Evolutionary conservation across 108 stramenopile species (phyloP).

Genomic region (Chaetoceros tenuissimus): DNA sequence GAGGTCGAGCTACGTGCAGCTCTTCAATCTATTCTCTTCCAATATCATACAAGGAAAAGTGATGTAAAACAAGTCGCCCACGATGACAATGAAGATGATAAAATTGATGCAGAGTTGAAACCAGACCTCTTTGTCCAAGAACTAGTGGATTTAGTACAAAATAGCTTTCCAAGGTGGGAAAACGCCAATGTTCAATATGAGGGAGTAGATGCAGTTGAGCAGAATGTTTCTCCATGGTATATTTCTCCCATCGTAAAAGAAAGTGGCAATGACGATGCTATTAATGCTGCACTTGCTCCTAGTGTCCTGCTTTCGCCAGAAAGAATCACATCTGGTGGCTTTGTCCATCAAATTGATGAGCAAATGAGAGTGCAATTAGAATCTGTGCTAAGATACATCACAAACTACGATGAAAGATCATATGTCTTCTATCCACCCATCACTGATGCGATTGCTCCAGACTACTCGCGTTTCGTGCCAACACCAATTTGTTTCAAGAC

Average conservation of each 20-base stretch:
- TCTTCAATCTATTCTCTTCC: not conserved
- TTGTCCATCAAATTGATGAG: conserved; percentile 10
- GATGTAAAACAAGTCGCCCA: too few relatives aligned
- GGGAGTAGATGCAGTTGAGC: not conserved
- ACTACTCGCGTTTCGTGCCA: conserved; percentile 44
- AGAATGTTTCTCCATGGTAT: not conserved
- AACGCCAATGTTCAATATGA: not conserved
- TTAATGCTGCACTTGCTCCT: not conserved
- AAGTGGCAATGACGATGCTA: not conserved
- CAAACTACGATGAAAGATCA: conserved; percentile 5
- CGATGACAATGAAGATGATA: too few relatives aligned
- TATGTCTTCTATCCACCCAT: conserved; percentile 15
- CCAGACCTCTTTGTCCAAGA: not conserved
- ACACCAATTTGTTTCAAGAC: conserved; percentile 29
- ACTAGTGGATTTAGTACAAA: not conserved
- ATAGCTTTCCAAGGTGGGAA: not conserved
- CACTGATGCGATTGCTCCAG: conserved; percentile 33
- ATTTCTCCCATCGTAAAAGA: not conserved
- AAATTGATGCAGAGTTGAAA: not conserved
- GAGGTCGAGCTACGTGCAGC: not conserved
- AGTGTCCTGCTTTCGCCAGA: not conserved
- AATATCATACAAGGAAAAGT: not conserved
- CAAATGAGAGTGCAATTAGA: conserved; percentile 10
- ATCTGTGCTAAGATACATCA: conserved; percentile 6
- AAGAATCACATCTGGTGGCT: not conserved